Evolutionary conservation across 1,284 basidiomycete genomes (phyloP).

Genomic region (Sanghuangporus baumii): DNA sequence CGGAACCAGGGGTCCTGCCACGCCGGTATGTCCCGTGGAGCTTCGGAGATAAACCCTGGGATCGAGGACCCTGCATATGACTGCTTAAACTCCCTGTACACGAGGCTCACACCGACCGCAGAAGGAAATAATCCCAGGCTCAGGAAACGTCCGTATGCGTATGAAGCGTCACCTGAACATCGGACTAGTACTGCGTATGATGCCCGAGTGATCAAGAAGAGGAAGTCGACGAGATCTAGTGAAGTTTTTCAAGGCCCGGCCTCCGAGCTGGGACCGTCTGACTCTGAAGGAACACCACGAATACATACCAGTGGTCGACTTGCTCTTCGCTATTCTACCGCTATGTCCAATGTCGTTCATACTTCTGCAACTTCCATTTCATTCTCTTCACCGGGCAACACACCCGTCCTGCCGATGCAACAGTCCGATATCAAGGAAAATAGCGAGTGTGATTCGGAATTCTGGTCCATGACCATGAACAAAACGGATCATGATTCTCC

Average conservation of each 20-base stretch:
- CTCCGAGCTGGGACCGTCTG: background rate
- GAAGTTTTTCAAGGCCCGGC: background rate
- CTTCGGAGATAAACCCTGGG: constrained; percentile 5
- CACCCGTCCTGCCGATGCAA: background rate
- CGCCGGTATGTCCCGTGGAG: background rate
- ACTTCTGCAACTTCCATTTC: background rate
- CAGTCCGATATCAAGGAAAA: background rate
- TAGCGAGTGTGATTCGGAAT: background rate
- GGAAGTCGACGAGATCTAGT: background rate
- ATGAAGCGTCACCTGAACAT: constrained; percentile 4
- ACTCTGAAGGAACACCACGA: background rate
- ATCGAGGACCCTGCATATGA: background rate
- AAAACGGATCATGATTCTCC: background rate
- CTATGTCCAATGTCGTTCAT: no score
- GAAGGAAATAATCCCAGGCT: background rate
- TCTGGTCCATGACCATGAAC: background rate
- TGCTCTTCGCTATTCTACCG: no score
- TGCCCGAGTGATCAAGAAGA: constrained; percentile 3
- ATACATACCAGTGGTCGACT: background rate
- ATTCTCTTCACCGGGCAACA: background rate
- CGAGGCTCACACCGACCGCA: constrained; percentile 3
- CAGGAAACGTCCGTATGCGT: constrained; percentile 1
- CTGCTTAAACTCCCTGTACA: background rate
- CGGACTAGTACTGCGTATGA: background rate
- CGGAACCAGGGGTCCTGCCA: constrained; percentile 6